These are phyloP conservation scores for Periconia sp. DNA, from an alignment of 2,329 filamentous ascomycete genomes.

Conservation along the genomic window DNA sequence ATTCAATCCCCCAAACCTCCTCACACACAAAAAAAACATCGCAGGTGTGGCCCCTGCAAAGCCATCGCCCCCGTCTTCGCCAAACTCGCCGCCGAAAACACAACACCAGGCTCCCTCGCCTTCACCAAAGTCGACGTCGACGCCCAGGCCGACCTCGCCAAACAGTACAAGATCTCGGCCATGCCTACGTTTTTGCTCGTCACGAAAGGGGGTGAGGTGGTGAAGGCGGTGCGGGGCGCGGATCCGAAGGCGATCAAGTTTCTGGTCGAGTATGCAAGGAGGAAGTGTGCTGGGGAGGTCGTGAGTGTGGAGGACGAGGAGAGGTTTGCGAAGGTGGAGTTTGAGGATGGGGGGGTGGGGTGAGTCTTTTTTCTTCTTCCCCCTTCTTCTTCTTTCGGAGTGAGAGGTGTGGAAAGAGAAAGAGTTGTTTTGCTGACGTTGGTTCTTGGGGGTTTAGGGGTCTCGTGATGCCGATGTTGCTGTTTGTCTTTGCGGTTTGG, in stretches of 20 bases:
- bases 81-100: constrained; percentile 51
- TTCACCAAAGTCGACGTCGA: constrained; percentile 59
- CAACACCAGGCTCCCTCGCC: constrained; percentile 46
- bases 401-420: no score
- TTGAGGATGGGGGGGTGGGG: not conserved
- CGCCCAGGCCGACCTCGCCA: constrained; percentile 49
- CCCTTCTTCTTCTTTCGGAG: not conserved
- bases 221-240: constrained; percentile 15
- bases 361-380: not conserved
- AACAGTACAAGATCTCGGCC: constrained; percentile 50
- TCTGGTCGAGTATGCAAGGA: constrained; percentile 5
- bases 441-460: not conserved
- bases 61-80: constrained; percentile 53
- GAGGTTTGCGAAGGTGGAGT: constrained; percentile 1
- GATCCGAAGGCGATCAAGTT: constrained; percentile 8
- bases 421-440: not conserved
- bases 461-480: not conserved
- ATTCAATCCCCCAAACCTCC: not conserved
- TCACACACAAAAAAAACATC: constrained; percentile 44
- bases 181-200: constrained; percentile 29
- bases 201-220: constrained; percentile 10
- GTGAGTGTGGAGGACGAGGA: constrained; percentile 3
- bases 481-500: not conserved
- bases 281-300: constrained; percentile 4
- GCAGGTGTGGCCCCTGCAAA: constrained; percentile 57